These are phyloP conservation scores for Hysterangium stoloniferum DNA, from an alignment of 768 basidiomycete genomes.

Conservation along the genomic window DNA sequence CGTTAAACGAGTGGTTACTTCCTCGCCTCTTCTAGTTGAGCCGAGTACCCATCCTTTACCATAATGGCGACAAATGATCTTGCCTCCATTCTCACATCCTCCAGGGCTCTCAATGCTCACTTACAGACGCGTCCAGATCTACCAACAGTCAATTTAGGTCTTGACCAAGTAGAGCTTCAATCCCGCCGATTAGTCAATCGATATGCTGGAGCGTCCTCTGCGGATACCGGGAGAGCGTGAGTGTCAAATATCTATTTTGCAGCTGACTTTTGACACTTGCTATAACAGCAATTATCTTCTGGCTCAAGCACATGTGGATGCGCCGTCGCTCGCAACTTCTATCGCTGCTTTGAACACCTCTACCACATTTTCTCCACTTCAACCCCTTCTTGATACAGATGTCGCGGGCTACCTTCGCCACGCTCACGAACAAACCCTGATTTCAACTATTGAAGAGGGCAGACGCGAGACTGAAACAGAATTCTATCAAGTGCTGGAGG, in stretches of 20 bases:
- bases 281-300: conserved; percentile 74
- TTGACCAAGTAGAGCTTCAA: conserved; percentile 94
- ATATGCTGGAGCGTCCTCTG: conserved; percentile 47
- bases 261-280: conserved; percentile 10
- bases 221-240: conserved; percentile 69
- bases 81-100: conserved; percentile 17
- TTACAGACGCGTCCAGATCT: conserved; percentile 65
- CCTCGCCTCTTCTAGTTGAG: too few species aligned
- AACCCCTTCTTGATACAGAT: conserved; percentile 89
- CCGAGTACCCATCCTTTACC: too few species aligned
- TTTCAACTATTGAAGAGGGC: conserved; percentile 89
- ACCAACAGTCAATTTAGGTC: conserved; percentile 79
- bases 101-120: conserved; percentile 63
- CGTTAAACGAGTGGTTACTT: too few species aligned
- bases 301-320: conserved; percentile 90
- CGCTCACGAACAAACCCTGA: conserved; percentile 90
- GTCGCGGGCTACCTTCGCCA: conserved; percentile 92
- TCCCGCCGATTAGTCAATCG: conserved; percentile 76
- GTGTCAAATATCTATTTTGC: conserved; percentile 20
- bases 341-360: conserved; percentile 79
- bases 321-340: conserved; percentile 73
- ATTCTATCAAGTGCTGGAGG: conserved; percentile 76
- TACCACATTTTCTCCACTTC: conserved; percentile 81
- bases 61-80: conserved; percentile 17
- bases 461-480: conserved; percentile 77